These are phyloP conservation scores for Buxus sempervirens DNA, from an alignment of 164 flowering plant genomes.

Conservation along the genomic window DNA sequence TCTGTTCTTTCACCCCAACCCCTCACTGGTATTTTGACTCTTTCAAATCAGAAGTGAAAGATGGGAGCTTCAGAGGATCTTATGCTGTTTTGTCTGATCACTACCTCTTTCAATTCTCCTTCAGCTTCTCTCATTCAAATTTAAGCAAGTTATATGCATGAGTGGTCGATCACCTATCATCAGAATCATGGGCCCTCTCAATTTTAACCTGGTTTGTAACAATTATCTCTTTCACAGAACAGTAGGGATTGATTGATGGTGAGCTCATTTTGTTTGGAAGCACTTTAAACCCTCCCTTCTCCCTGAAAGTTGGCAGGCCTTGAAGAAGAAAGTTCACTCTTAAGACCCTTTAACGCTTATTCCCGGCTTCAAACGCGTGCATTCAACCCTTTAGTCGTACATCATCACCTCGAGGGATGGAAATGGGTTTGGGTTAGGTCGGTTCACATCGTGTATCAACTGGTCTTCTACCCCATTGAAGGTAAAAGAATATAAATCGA, in stretches of 20 bases:
- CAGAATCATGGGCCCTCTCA: no score
- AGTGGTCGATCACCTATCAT: no score
- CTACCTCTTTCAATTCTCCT: neutral
- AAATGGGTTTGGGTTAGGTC: no score
- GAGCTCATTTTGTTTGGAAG: conserved; percentile 1
- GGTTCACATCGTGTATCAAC: no score
- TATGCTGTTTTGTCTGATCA: neutral
- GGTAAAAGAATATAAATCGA: no score
- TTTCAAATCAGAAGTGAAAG: neutral
- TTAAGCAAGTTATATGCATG: no score
- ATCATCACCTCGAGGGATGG: no score
- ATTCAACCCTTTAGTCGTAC: no score
- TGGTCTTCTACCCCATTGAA: no score
- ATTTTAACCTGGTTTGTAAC: neutral
- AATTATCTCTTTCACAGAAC: neutral
- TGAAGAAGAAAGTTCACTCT: neutral
- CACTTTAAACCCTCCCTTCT: conserved; percentile 3
- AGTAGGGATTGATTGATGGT: neutral
- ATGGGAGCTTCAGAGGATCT: neutral
- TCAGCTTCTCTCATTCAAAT: no score
- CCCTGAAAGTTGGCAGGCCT: neutral
- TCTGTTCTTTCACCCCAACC: neutral
- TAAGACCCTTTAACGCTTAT: neutral
- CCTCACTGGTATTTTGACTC: conserved; percentile 1
- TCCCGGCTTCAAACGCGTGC: neutral